phyloP scores from a whole-genome alignment of 768 basidiomycete genomes.

The Suillus alpinus region DNA sequence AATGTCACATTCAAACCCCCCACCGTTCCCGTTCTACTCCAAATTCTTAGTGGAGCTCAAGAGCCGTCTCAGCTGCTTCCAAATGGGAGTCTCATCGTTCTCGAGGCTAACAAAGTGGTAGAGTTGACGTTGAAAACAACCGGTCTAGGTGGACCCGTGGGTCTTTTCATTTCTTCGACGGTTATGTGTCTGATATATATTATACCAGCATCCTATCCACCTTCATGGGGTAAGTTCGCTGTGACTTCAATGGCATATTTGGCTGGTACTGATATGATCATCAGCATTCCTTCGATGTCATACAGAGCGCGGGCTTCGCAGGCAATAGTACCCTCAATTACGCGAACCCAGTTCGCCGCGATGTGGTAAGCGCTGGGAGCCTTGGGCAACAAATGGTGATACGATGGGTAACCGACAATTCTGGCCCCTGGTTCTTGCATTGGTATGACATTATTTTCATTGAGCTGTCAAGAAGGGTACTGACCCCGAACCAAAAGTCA shows the following conservation, averaged over 20 bases:
- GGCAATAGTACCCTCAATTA: conserved; percentile 34
- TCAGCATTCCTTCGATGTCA: conserved; percentile 45
- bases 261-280: not conserved
- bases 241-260: not conserved
- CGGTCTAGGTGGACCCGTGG: not conserved
- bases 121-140: conserved; percentile 16
- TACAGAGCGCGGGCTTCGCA: conserved; percentile 37
- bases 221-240: conserved; percentile 37
- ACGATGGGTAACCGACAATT: conserved; percentile 51
- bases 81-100: conserved; percentile 18
- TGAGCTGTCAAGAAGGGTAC: no score
- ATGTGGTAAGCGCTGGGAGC: conserved; percentile 36
- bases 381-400: conserved; percentile 32
- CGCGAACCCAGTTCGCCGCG: conserved; percentile 51
- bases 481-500: conserved; percentile 10
- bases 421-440: conserved; percentile 39
- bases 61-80: conserved; percentile 25
- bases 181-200: not conserved
- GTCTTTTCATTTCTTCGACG: not conserved
- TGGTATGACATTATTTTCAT: conserved; percentile 8
- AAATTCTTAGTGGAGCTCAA: conserved; percentile 40
- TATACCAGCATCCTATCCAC: conserved; percentile 40
- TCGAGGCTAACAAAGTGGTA: conserved; percentile 27
- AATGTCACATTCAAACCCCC: conserved; percentile 21
- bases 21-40: conserved; percentile 40